Evolutionary conservation across 768 basidiomycete species (phyloP), one percentile per base, ranked within the genome.

Genomic region (Pleurotus citrinopileatus): DNA sequence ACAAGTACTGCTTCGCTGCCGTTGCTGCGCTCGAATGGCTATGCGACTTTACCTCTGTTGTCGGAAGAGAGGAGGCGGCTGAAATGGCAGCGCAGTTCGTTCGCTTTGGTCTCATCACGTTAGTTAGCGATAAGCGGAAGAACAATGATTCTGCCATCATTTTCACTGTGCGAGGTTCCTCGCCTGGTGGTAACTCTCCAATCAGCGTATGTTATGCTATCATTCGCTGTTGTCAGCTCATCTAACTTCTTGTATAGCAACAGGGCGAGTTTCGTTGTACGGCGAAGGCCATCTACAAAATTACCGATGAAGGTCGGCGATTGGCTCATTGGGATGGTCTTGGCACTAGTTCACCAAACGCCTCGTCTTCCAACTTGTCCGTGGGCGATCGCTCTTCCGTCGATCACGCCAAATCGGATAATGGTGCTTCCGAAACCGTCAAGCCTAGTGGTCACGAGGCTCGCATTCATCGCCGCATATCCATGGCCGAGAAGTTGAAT

Each of bases 11-110:
- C 62, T 98, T 99, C 66, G 74, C 85, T 25, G 94, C 97, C 20
- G 84, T 92, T 51, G 81, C 81, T 42, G 94, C 91, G 0, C 76
- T 98, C 53, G 95, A 98, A 70, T 99, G 97, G 97, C 83, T 99
- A 36, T 90, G 92, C 66, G 97, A 99, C 69, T 97, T 94, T 62
- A 94, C 97, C 0, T 97, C 95, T 1, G 92, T 95, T 28, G 92
- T 94, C 28, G 94, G 94, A 20, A 78, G 92, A 50, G 97, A 99
- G 64, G 97, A 98, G 69, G 95, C 94, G 0, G 92, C 94, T 9
- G 97, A 99, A 75, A 90, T 98, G 84, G 89, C 92, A 2, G 97
- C 95, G 3, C 97, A 98, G 67, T 98, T 98, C 63, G 94, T 98
- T 42, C 86, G 97, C 50, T 97, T 94, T 63, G 91, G 94, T 36